phyloP scores from a whole-genome alignment of 805 yeast species.

The Ogataea pini region DNA sequence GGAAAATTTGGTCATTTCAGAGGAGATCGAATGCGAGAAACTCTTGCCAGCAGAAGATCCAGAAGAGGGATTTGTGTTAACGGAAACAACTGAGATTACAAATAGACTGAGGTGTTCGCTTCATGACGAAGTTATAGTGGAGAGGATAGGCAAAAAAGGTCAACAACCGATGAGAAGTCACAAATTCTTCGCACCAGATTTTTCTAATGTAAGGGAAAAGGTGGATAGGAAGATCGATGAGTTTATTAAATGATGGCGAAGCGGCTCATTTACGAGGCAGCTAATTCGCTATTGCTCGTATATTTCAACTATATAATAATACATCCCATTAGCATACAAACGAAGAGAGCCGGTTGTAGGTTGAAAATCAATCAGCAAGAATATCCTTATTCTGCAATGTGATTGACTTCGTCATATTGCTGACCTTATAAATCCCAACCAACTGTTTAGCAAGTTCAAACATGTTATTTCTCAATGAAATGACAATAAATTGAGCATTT shows the following conservation, averaged over 20 bases:
- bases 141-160: conserved; percentile 1
- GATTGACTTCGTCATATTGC: conserved; percentile 86
- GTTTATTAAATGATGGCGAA: not conserved
- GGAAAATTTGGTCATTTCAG: conserved; percentile 19
- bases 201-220: not conserved
- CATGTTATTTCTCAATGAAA: conserved; percentile 95
- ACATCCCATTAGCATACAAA: not conserved
- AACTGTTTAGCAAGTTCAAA: conserved; percentile 92
- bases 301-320: not conserved
- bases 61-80: not conserved
- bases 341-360: not conserved
- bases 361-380: conserved; percentile 8
- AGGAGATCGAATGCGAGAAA: not conserved
- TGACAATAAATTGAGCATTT: conserved; percentile 95
- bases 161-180: not conserved
- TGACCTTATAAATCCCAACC: conserved; percentile 93
- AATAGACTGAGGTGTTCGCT: conserved; percentile 18
- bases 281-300: too few species aligned
- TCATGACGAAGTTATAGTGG: conserved; percentile 14
- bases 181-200: not conserved
- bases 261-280: too few species aligned
- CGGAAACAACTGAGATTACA: not conserved
- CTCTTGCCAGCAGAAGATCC: not conserved
- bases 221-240: not conserved
- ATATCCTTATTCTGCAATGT: conserved; percentile 67